A percentile compares a stretch with the other conserved stretches of the same genome.
These are phyloP conservation scores for Piromyces sp. DNA, from an alignment of 192 early-diverging fungal species.

Conservation along the genomic window DNA sequence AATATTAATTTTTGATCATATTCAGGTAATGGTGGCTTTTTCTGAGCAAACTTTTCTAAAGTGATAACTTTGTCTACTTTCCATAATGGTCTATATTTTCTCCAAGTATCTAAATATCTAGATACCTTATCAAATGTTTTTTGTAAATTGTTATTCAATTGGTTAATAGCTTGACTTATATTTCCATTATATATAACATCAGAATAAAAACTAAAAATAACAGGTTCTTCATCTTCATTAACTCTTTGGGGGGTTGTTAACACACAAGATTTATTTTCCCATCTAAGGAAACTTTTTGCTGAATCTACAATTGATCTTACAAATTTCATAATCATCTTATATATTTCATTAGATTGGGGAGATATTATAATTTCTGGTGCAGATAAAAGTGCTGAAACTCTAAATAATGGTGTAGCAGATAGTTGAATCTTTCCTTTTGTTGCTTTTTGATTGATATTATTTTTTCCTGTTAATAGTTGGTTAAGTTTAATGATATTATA, in stretches of 20 bases:
- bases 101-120: slow-evolving; percentile 32
- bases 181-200: slow-evolving; percentile 26
- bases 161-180: slow-evolving; percentile 20
- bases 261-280: slow-evolving; percentile 44
- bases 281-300: slow-evolving; percentile 40
- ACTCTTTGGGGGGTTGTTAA: slow-evolving; percentile 34
- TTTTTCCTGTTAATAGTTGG: slow-evolving; percentile 17
- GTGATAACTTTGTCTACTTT: slow-evolving; percentile 48
- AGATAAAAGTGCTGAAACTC: slow-evolving; percentile 32
- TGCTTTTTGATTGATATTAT: slow-evolving; percentile 8
- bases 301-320: slow-evolving; percentile 35
- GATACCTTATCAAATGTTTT: slow-evolving; percentile 27
- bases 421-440: slow-evolving; percentile 6
- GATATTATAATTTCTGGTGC: slow-evolving; percentile 40
- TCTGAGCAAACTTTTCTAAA: slow-evolving; percentile 45
- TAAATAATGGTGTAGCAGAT: slow-evolving; percentile 24
- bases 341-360: slow-evolving; percentile 31
- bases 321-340: slow-evolving; percentile 44
- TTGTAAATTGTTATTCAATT: slow-evolving; percentile 23
- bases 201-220: slow-evolving; percentile 34
- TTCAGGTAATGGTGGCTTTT: slow-evolving; percentile 30
- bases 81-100: slow-evolving; percentile 43
- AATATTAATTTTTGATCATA: slow-evolving; percentile 42
- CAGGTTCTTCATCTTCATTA: slow-evolving; percentile 32
- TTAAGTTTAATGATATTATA: slow-evolving; percentile 15